phyloP scores from a whole-genome alignment of 805 yeast genomes.

The Candida lessepsii region DNA sequence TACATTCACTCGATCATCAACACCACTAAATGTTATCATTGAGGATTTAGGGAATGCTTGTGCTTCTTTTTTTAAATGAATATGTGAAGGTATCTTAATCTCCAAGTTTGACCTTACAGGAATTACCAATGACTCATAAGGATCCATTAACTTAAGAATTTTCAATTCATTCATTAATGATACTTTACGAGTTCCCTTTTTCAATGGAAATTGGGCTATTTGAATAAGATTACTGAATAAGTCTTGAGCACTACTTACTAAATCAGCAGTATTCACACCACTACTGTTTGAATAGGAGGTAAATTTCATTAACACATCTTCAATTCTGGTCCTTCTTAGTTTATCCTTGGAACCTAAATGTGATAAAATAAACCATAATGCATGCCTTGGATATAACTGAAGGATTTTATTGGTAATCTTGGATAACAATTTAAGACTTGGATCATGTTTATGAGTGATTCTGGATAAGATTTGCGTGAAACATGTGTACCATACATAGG shows the following conservation, averaged over 20 bases:
- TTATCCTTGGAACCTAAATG: slow-evolving; percentile 57
- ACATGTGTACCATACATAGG: slow-evolving; percentile 71
- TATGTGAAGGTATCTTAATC: slow-evolving; percentile 56
- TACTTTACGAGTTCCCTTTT: slow-evolving; percentile 31
- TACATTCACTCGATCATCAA: slow-evolving; percentile 68
- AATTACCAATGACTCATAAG: slow-evolving; percentile 54
- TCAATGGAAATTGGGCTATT: slow-evolving; percentile 42
- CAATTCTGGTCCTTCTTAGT: slow-evolving; percentile 27
- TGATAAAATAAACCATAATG: slow-evolving; percentile 81
- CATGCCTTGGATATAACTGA: slow-evolving; percentile 70
- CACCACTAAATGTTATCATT: slow-evolving; percentile 51
- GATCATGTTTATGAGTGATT: slow-evolving; percentile 58
- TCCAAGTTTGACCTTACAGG: slow-evolving; percentile 74
- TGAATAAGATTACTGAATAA: slow-evolving; percentile 40
- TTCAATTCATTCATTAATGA: slow-evolving; percentile 35
- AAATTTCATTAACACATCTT: slow-evolving; percentile 2
- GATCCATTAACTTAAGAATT: slow-evolving; percentile 28
- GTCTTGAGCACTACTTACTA: slow-evolving; percentile 1
- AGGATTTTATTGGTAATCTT: slow-evolving; percentile 59
- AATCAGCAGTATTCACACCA: background rate
- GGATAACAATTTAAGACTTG: slow-evolving; percentile 55
- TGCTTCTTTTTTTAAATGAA: slow-evolving; percentile 39
- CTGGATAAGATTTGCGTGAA: slow-evolving; percentile 85
- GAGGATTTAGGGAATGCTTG: slow-evolving; percentile 47
- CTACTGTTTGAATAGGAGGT: background rate